Evolutionary conservation across 805 yeast species (phyloP), one percentile per base, ranked within the genome.

Genomic region (Yarrowia sp.): DNA sequence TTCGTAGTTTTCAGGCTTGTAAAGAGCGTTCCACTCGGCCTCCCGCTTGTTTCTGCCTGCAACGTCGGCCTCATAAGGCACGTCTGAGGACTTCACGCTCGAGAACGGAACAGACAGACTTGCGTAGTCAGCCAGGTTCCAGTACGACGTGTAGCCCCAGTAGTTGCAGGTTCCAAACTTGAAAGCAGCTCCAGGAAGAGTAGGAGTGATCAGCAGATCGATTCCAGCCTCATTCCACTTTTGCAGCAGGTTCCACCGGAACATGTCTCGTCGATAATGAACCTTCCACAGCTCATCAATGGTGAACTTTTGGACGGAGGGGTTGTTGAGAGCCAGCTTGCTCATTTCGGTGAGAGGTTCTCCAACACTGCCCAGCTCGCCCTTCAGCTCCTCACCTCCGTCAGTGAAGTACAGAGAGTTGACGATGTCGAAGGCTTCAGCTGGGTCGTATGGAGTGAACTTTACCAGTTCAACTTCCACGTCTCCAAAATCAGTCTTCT

Each of bases 121-220:
- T 0, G 50, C 19, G 30, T 46, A 46, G 17, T 46, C 50, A 7
- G 50, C 50, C 34, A 46, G 34, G 8, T 46, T 46, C 50, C 50
- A 46, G 50, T 46, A 46, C 17, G 50, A 15, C 2, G 50, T 46
- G 34, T 46, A 46, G 8, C 50, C 50, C 50, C 50, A 46, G 50
- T 46, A 46, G 30, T 46, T 46, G 34, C 36, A 24, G 12, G 50
- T 46, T 20, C 34, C 50, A 24, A 46, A 46, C 50, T 46, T 46
- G 50, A 46, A 46, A 17, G 50, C 50, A 0, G 50, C 50, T 46
- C 50, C 50, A 1, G 50, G 50, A 14, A 46, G 50, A 13, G 34
- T 15, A 6, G 50, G 50, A 9, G 50, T 14, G 17, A 46, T 46
- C 10, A 46, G 17, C 17, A 46, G 8, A 9, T 46, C 50, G 34